Conservation (phyloP, 768 basidiomycete genomes). For the Russula earlei region DNA sequence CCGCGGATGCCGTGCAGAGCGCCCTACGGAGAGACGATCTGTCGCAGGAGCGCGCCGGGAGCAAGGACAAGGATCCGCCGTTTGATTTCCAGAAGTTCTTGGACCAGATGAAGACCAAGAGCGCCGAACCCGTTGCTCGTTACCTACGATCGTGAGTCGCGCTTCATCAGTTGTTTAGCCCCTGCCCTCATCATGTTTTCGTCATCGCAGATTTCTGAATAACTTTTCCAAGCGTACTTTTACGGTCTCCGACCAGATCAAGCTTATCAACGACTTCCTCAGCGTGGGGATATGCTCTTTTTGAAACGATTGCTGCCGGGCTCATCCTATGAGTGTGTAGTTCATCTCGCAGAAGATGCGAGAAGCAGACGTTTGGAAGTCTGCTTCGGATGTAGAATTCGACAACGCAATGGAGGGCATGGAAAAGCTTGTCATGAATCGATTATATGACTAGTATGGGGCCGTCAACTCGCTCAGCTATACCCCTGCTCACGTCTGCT, state of each 20-base stretch:
- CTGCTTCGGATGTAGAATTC: constrained; percentile 71
- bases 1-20: not conserved
- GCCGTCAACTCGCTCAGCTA: not conserved
- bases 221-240: constrained; percentile 91
- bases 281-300: constrained; percentile 39
- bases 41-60: constrained; percentile 21
- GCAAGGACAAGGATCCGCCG: constrained; percentile 31
- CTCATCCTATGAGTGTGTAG: constrained; percentile 31
- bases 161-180: not conserved
- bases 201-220: constrained; percentile 68
- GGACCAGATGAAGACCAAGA: constrained; percentile 84
- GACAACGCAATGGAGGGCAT: constrained; percentile 97
- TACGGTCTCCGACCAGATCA: constrained; percentile 87
- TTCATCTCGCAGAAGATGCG: constrained; percentile 90
- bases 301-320: not conserved
- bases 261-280: constrained; percentile 91
- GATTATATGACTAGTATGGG: constrained; percentile 87
- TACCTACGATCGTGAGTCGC: constrained; percentile 84
- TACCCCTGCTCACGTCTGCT: not conserved
- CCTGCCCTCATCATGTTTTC: not conserved
- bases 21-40: constrained; percentile 21
- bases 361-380: constrained; percentile 73
- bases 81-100: constrained; percentile 96
- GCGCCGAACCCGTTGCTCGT: constrained; percentile 88
- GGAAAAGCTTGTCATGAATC: constrained; percentile 99